Conservation (phyloP, 78 protist species). For the Dictyostelium brefeldianum region DNA sequence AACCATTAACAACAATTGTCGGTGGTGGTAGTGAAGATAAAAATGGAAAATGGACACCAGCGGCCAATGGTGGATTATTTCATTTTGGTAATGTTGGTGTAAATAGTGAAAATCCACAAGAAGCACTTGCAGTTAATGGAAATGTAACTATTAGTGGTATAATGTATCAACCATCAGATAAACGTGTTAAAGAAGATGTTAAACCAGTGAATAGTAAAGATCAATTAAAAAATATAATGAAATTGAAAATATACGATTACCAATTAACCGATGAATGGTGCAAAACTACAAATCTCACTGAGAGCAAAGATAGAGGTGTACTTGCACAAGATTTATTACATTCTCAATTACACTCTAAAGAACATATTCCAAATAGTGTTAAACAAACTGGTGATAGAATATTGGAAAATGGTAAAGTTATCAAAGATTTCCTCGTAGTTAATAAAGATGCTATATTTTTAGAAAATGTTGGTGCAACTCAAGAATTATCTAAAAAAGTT, state of each 20-base stretch:
- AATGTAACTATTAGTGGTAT: conserved; percentile 75
- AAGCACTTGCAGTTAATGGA: conserved; percentile 81
- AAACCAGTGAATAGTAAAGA: conserved; percentile 35
- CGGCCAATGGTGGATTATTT: conserved; percentile 26
- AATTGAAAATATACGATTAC: conserved; percentile 68
- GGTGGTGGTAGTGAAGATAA: background rate
- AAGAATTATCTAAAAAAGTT: conserved; percentile 72
- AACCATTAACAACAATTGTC: background rate
- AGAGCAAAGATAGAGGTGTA: conserved; percentile 60
- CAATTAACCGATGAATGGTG: conserved; percentile 51
- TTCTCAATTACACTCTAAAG: background rate
- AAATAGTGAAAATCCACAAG: conserved; percentile 80
- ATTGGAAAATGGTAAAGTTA: conserved; percentile 24
- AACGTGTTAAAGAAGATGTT: conserved; percentile 66
- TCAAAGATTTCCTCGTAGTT: conserved; percentile 77
- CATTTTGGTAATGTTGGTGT: conserved; percentile 82
- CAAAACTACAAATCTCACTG: background rate
- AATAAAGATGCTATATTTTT: conserved; percentile 76
- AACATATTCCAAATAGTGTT: conserved; percentile 71
- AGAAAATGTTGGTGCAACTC: conserved; percentile 86
- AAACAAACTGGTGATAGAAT: conserved; percentile 49
- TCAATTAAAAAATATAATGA: conserved; percentile 37
- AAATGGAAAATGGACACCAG: conserved; percentile 2
- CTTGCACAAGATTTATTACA: conserved; percentile 78
- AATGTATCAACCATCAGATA: conserved; percentile 71